Base-by-base conservation (phyloP, 1,284 basidiomycete species). In the Boletus austroedulis region DNA sequence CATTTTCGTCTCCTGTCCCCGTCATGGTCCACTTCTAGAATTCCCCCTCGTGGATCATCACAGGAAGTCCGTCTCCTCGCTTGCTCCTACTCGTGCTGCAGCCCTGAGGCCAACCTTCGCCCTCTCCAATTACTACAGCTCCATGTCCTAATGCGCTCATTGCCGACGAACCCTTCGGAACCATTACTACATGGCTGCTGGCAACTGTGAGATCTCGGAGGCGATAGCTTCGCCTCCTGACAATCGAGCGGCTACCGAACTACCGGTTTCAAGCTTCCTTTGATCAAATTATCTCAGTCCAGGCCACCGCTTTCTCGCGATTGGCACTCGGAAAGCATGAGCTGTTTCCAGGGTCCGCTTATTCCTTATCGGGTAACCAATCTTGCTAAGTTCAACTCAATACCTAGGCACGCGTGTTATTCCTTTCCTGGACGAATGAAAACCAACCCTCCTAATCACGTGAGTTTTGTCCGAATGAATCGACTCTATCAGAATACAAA, bases 261-360 rank as follows among this genome's bases (percentile, higher is more conserved):
- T 64, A 44, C 62, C 62, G 69, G 69, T 51, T 57, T 68, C 63
- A 61, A 67, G 41, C 58, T 70, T 70, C 49, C 59, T 62, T 60
- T 59, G 56, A 66, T 65, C 57, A 59, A 57, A 62, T 63, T n/a
- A 62, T 70, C 61, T 69, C 67, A 71, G 68, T 67, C 70, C 61
- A 66, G 65, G 45, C 57, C 62, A 60, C 34, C 44, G 45, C 56
- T 62, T 68, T 71, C 61, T 66, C 64, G 65, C 60, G 68, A 70
- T 69, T 57, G 59, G 56, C 56, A 55, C 56, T 63, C 44, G 60
- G 61, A 65, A 57, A 65, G 41, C 50, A 51, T 59, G 53, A 29
- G 55, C 59, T 70, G 73, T 71, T 56, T 71, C 71, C 63, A 74
- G 71, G 72, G 71, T 71, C 68, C 70, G 61, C 61, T 62, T 61